These are phyloP conservation scores for Cryomyces minteri DNA, from an alignment of 495 filamentous ascomycete species.

Conservation along the genomic window DNA sequence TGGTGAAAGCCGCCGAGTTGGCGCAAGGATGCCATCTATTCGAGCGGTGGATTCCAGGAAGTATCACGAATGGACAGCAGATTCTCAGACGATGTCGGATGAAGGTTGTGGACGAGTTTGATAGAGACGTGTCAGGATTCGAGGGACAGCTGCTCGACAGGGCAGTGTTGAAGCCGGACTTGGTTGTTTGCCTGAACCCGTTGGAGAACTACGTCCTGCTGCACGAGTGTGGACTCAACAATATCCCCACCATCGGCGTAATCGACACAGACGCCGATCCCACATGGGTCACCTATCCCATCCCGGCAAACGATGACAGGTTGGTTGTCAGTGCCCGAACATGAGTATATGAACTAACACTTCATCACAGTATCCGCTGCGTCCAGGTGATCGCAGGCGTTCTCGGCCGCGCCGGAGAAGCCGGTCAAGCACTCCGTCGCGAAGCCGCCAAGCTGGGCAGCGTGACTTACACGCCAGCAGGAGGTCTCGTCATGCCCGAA, in stretches of 20 bases:
- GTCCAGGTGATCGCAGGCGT: slow-evolving; percentile 68
- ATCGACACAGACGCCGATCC: slow-evolving; percentile 90
- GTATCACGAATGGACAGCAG: slow-evolving; percentile 82
- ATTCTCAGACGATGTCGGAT: slow-evolving; percentile 49
- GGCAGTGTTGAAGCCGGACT: slow-evolving; percentile 58
- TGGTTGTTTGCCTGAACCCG: slow-evolving; percentile 85
- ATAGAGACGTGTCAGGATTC: slow-evolving; percentile 44
- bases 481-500: neutral
- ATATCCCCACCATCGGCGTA: slow-evolving; percentile 84
- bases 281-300: slow-evolving; percentile 88
- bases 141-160: slow-evolving; percentile 41
- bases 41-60: slow-evolving; percentile 81
- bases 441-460: slow-evolving; percentile 39
- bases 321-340: slow-evolving; percentile 17
- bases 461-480: slow-evolving; percentile 35
- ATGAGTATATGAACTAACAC: slow-evolving; percentile 1
- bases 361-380: slow-evolving; percentile 44
- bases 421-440: slow-evolving; percentile 48
- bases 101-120: slow-evolving; percentile 53
- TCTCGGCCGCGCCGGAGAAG: slow-evolving; percentile 66
- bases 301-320: slow-evolving; percentile 93
- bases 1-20: slow-evolving; percentile 65
- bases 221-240: slow-evolving; percentile 75
- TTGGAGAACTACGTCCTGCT: slow-evolving; percentile 78
- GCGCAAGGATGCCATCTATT: slow-evolving; percentile 76